phyloP scores from a whole-genome alignment of 2,329 filamentous ascomycete genomes.

The Cylindrodendrum hubeiense region DNA sequence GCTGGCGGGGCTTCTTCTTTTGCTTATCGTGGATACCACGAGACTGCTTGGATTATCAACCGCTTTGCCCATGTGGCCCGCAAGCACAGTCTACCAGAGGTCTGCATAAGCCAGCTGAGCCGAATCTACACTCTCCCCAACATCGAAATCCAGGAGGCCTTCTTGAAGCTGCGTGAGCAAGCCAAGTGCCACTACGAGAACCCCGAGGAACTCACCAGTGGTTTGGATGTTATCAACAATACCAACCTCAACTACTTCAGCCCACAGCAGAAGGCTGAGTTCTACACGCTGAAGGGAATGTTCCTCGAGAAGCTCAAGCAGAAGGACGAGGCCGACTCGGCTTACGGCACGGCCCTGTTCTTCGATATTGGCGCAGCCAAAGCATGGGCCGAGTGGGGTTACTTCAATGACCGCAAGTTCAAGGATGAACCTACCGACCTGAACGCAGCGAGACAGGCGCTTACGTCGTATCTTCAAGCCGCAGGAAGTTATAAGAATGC shows the following conservation, averaged over 20 bases:
- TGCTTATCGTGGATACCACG: constrained; percentile 96
- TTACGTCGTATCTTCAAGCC: constrained; percentile 96
- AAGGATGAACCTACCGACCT: constrained; percentile 89
- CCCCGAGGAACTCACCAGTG: constrained; percentile 88
- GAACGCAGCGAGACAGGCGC: constrained; percentile 87
- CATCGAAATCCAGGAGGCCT: constrained; percentile 99
- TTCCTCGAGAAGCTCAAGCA: constrained; percentile 95
- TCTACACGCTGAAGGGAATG: constrained; percentile 99
- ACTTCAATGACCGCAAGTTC: constrained; percentile 97
- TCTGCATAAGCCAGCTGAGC: constrained; percentile 96
- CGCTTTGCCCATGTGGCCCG: constrained; percentile 97
- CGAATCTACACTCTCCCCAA: constrained; percentile 99
- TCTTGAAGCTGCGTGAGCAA: constrained; percentile 97
- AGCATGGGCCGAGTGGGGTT: constrained; percentile 99
- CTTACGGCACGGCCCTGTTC: constrained; percentile 94
- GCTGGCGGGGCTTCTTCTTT: constrained; percentile 88
- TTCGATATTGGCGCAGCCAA: constrained; percentile 97
- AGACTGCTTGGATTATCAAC: constrained; percentile 99
- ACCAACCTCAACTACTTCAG: constrained; percentile 99
- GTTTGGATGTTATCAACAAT: constrained; percentile 98
- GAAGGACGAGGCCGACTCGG: constrained; percentile 90
- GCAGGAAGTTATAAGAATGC: constrained; percentile 97
- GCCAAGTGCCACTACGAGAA: constrained; percentile 99
- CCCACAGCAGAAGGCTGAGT: constrained; percentile 95
- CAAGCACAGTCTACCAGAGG: constrained; percentile 95